phyloP scores from a whole-genome alignment of 768 basidiomycete species.

The Leccinum variicolor region DNA sequence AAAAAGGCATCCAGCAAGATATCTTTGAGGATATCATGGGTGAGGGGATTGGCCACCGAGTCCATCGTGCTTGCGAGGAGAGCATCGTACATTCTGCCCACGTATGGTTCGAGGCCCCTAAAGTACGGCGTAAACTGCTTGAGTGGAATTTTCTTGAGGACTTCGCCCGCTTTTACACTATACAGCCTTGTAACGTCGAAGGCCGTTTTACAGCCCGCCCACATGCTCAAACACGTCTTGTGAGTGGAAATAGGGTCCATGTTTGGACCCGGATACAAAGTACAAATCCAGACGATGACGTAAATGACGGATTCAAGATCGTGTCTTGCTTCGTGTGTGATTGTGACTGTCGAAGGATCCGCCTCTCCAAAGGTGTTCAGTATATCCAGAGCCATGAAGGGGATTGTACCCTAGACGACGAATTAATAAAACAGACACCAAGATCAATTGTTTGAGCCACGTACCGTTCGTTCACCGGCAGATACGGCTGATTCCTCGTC shows the following conservation, averaged over 20 bases:
- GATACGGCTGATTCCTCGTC: neutral
- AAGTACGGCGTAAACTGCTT: neutral
- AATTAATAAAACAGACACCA: neutral
- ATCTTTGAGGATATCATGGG: neutral
- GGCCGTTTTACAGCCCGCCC: neutral
- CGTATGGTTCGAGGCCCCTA: neutral
- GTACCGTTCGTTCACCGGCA: neutral
- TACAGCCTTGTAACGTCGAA: neutral
- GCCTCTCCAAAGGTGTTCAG: neutral
- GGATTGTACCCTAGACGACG: neutral
- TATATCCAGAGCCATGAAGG: slow-evolving; percentile 3
- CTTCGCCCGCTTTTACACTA: neutral
- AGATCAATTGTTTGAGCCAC: neutral
- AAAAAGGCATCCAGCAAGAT: neutral
- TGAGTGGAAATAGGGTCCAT: neutral
- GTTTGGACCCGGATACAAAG: neutral
- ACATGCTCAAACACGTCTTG: neutral
- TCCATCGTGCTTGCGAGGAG: neutral
- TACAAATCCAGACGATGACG: neutral
- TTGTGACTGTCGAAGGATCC: neutral
- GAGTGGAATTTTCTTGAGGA: neutral
- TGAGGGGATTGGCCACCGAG: neutral
- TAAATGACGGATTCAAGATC: neutral
- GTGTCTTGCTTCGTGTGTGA: neutral
- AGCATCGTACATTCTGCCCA: neutral